Conservation (phyloP, 257 asterid species). For the Jacaranda copaia region DNA sequence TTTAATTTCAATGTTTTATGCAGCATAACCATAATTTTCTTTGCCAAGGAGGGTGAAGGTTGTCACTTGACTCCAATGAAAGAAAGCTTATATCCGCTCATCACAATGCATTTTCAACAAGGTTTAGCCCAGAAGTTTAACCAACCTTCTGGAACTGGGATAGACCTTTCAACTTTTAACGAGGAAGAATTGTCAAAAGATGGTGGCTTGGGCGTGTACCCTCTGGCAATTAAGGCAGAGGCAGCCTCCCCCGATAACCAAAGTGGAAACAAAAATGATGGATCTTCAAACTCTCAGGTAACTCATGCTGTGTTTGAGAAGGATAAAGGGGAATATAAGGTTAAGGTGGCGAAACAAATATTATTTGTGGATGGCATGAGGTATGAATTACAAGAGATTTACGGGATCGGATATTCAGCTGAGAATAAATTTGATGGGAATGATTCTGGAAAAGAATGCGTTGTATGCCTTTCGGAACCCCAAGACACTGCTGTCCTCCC, state of each 20-base stretch:
- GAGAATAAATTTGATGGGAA: constrained; percentile 75
- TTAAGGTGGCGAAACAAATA: constrained; percentile 83
- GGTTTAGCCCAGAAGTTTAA: constrained; percentile 80
- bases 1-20: constrained; percentile 34
- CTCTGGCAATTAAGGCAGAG: constrained; percentile 77
- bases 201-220: constrained; percentile 55
- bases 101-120: constrained; percentile 58
- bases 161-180: constrained; percentile 61
- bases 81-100: constrained; percentile 61
- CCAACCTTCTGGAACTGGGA: constrained; percentile 62
- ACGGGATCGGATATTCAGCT: constrained; percentile 79
- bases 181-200: constrained; percentile 56
- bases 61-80: constrained; percentile 61
- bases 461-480: constrained; percentile 88
- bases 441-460: constrained; percentile 92
- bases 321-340: constrained; percentile 75
- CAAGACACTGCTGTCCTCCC: constrained; percentile 94
- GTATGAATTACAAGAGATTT: constrained; percentile 87
- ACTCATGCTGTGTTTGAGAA: constrained; percentile 87
- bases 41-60: constrained; percentile 77
- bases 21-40: constrained; percentile 77
- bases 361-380: constrained; percentile 86
- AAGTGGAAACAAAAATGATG: constrained; percentile 47
- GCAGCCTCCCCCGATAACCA: constrained; percentile 47
- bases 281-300: constrained; percentile 71